Percentiles rank a stretch among this genome's conserved stretches.
Evolutionary conservation across 1,284 basidiomycete genomes (phyloP).

Genomic region (Mycosarcoma maydis): DNA sequence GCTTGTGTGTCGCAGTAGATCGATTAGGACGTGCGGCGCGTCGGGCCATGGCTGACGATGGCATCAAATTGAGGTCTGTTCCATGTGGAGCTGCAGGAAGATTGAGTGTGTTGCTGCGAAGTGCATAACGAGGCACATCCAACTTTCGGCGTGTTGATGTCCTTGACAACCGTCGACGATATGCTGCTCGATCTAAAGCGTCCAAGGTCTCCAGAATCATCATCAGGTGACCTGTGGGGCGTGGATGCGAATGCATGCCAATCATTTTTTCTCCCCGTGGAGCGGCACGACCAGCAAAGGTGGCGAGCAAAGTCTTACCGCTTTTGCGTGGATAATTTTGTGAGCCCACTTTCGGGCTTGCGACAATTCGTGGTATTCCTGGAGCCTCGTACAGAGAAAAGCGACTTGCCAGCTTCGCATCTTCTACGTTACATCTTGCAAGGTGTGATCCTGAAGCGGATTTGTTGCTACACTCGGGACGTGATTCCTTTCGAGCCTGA

Average conservation of each 20-base stretch:
- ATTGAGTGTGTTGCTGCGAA: not conserved
- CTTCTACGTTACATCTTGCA: not conserved
- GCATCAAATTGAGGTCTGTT: not conserved
- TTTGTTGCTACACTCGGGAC: not conserved
- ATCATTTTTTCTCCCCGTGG: constrained; percentile 8
- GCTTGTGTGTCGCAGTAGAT: not conserved
- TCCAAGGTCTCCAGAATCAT: constrained; percentile 26
- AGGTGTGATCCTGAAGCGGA: not conserved
- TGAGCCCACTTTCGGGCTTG: constrained; percentile 2
- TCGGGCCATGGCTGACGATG: not conserved
- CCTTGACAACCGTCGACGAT: constrained; percentile 13
- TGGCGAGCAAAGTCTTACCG: not conserved
- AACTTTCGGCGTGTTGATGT: not conserved
- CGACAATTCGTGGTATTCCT: not conserved
- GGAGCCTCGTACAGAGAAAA: not conserved
- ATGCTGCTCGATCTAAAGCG: constrained; percentile 16
- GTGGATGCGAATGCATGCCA: constrained; percentile 27
- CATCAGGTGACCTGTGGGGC: constrained; percentile 19
- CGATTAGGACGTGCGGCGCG: constrained; percentile 14
- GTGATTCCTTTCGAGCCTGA: not conserved
- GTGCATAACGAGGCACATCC: not conserved
- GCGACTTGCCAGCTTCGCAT: not conserved
- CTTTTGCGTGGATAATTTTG: not conserved
- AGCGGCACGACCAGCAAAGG: not conserved
- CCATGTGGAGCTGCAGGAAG: not conserved